phyloP scores from a whole-genome alignment of 1,139 yeast species.

The Hansenula lynferdii region DNA sequence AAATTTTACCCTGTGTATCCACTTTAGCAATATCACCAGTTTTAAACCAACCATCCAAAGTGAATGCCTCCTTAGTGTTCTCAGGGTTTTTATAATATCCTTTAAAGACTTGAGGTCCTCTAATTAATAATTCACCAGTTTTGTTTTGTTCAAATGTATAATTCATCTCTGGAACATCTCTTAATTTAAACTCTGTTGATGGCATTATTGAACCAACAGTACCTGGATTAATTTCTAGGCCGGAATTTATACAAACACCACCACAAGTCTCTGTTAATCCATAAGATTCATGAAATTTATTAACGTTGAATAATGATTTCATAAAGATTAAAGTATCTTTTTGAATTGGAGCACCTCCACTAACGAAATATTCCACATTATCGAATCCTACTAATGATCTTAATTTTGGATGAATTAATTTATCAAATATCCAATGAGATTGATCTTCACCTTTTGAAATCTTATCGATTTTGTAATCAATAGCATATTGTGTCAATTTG shows the following conservation, averaged over 20 bases:
- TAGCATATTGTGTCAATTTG: slow-evolving; percentile 27
- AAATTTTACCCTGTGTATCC: slow-evolving; percentile 23
- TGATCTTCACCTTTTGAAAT: slow-evolving; percentile 19
- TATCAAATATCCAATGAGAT: slow-evolving; percentile 20
- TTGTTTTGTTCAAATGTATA: slow-evolving; percentile 33
- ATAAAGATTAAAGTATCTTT: slow-evolving; percentile 36
- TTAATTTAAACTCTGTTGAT: slow-evolving; percentile 38
- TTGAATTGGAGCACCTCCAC: slow-evolving; percentile 47
- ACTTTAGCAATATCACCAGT: slow-evolving; percentile 33
- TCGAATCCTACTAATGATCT: slow-evolving; percentile 36
- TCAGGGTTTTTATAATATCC: slow-evolving; percentile 1
- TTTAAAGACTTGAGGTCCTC: slow-evolving; percentile 4
- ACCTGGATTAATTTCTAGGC: slow-evolving; percentile 27
- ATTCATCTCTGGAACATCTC: slow-evolving; percentile 45
- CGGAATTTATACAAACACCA: slow-evolving; percentile 4
- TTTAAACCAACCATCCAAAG: slow-evolving; percentile 24
- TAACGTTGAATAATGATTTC: slow-evolving; percentile 37
- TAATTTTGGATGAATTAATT: slow-evolving; percentile 26
- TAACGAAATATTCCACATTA: slow-evolving; percentile 25
- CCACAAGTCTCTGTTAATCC: slow-evolving; percentile 40
- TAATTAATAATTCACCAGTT: slow-evolving; percentile 38
- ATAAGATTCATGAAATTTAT: slow-evolving; percentile 36
- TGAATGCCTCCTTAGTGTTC: neutral
- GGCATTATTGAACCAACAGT: slow-evolving; percentile 44
- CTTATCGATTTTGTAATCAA: slow-evolving; percentile 9